Base-by-base conservation (phyloP, 371 early-diverging fungal species). In the Umbelopsis sp. region DNA sequence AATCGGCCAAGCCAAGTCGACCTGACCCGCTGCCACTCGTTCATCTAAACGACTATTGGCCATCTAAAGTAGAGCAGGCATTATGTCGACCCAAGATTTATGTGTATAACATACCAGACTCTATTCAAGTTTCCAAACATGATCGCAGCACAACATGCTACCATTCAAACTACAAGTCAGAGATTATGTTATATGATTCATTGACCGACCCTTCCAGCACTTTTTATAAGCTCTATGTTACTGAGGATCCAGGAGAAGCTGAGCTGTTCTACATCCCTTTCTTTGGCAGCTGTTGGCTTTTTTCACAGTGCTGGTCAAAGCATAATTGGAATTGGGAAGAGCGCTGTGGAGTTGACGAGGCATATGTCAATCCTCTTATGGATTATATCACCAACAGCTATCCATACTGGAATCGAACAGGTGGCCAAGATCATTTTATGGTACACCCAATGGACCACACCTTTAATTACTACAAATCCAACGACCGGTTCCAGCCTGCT, bases 261-360 rank as follows among this genome's bases (percentile, higher is more conserved):
- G 80, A 80, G 57, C 81, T 84, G 66, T 87, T 80, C 53, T 84
- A 79, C 70, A 82, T 87, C 53, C 87, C 85, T 41, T 87, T 87
- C 67, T 80, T 85, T 76, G 87, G 85, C 11, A 78, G 79, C 62
- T 84, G 84, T 64, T 87, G 83, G 67, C 74, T 87, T 3, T 82
- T 80, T 53, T 38, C 67, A 20, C 67, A 83, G 57, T 83, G 84
- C 37, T 83, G 84, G 84, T 69, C 75, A 9, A 50, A 73, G 52
- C 69, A 70, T n/a, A 69, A 71, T 20, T 84, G 84, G 80, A 75
- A 75, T 10, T 85, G 83, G 82, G 75, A 82, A 65, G 78, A 79
- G 45, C 80, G 84, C 1, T 85, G 85, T 52, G 78, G 81, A 63
- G 81, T 84, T 2, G 85, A 87, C 65, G 65, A 65, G 0, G 65